Conservation (phyloP, 73 alveolate species). For the Tetrahymena malaccensis region DNA sequence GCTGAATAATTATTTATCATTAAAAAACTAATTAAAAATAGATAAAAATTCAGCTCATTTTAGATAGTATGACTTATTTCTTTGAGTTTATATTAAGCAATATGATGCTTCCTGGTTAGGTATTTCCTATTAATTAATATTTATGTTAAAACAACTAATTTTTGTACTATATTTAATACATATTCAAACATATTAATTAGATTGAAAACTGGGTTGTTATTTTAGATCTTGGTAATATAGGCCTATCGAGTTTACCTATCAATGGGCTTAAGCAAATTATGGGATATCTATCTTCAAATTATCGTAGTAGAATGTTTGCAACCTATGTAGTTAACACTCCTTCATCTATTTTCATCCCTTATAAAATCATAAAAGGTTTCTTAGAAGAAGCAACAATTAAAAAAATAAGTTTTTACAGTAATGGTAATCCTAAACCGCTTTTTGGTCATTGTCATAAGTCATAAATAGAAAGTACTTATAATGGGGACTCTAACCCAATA, state of each 20-base stretch:
- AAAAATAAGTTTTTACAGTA: conserved; percentile 6
- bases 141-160: too few relatives aligned
- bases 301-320: conserved; percentile 47
- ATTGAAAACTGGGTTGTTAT: conserved; percentile 42
- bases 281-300: conserved; percentile 25
- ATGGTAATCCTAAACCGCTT: background rate
- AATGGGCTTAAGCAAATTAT: conserved; percentile 22
- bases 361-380: conserved; percentile 41
- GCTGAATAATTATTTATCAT: background rate
- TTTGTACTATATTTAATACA: too few relatives aligned
- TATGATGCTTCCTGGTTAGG: conserved; percentile 41
- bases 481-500: background rate
- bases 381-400: conserved; percentile 40
- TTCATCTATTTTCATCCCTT: conserved; percentile 21
- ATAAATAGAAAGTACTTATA: conserved; percentile 17
- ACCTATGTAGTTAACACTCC: conserved; percentile 47
- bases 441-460: background rate
- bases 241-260: conserved; percentile 38
- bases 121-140: background rate
- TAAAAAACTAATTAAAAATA: background rate
- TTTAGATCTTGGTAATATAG: conserved; percentile 37
- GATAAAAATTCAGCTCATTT: background rate
- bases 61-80: background rate
- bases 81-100: conserved; percentile 6
- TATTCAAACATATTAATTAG: background rate